Evolutionary conservation across 129 eudicot genomes (phyloP).

Genomic region (Escallonia rubra): DNA sequence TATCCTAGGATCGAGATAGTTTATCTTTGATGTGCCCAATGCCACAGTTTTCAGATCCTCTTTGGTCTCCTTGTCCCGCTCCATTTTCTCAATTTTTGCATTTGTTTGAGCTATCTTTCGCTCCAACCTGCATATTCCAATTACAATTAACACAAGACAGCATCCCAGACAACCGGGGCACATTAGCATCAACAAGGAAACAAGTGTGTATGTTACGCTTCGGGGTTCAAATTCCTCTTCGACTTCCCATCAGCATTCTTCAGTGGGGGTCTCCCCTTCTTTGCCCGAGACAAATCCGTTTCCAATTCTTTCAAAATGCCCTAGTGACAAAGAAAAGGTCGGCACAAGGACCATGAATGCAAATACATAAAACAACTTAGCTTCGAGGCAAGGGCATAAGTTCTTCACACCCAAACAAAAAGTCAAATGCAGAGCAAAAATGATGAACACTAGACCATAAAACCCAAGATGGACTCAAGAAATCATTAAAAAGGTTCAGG

Average conservation of each 20-base stretch:
- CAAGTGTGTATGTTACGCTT: conserved; percentile 42
- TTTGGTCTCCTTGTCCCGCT: conserved; percentile 65
- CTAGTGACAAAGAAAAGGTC: conserved; percentile 25
- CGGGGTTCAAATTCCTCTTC: conserved; percentile 77
- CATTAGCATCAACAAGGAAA: too few relatives aligned
- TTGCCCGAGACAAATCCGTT: conserved; percentile 67
- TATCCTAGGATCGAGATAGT: conserved; percentile 93
- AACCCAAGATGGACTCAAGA: neutral
- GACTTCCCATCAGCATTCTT: conserved; percentile 66
- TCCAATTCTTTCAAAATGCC: conserved; percentile 59
- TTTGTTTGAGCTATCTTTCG: conserved; percentile 66
- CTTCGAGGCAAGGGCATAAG: too few relatives aligned
- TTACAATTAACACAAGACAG: neutral
- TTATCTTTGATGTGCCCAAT: conserved; percentile 91
- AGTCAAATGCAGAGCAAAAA: too few relatives aligned
- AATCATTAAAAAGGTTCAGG: too few relatives aligned
- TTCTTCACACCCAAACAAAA: too few relatives aligned
- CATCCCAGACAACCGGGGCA: too few relatives aligned
- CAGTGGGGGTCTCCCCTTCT: conserved; percentile 89
- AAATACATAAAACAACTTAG: too few relatives aligned
- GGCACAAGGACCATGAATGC: neutral
- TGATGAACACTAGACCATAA: neutral
- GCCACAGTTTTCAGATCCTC: conserved; percentile 93
- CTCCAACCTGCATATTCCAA: conserved; percentile 52
- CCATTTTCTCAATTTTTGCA: conserved; percentile 72